Evolutionary conservation across 129 eudicot species (phyloP).

Genomic region (sunflower (Helianthus annuus)): DNA sequence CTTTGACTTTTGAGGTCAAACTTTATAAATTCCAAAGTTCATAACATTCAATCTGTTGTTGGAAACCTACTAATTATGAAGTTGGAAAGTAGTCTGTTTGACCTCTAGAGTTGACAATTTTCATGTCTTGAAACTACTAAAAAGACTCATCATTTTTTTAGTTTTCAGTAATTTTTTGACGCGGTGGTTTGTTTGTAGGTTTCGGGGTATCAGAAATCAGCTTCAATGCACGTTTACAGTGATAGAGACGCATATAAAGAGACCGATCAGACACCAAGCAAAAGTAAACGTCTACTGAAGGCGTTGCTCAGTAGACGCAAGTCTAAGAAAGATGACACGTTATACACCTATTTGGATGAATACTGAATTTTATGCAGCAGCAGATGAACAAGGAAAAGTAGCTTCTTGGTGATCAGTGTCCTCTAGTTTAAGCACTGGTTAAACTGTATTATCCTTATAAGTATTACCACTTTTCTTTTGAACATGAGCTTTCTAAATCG

Average conservation of each 20-base stretch:
- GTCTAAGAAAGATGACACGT: conserved; percentile 78
- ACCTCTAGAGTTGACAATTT: not conserved
- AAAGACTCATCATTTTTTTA: not conserved
- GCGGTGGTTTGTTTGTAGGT: conserved; percentile 12
- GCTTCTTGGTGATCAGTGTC: not conserved
- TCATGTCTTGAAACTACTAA: too few relatives aligned
- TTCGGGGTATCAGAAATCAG: conserved; percentile 75
- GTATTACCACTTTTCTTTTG: not conserved
- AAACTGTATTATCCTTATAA: conserved; percentile 15
- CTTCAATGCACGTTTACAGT: conserved; percentile 64
- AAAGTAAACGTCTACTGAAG: conserved; percentile 90
- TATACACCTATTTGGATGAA: conserved; percentile 83
- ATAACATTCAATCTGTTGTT: too few relatives aligned
- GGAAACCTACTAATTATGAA: too few relatives aligned
- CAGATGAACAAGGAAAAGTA: not conserved
- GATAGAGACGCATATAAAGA: conserved; percentile 54
- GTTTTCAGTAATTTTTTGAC: conserved; percentile 11
- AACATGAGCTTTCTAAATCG: too few relatives aligned
- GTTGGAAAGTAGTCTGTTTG: too few relatives aligned
- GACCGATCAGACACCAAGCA: conserved; percentile 63
- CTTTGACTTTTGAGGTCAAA: not conserved
- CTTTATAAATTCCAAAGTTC: too few relatives aligned
- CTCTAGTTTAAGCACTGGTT: too few relatives aligned
- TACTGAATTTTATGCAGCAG: conserved; percentile 37
- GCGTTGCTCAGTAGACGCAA: conserved; percentile 80